Conservation (phyloP, 352 stramenopile species). For the Phytophthora parvispora region DNA sequence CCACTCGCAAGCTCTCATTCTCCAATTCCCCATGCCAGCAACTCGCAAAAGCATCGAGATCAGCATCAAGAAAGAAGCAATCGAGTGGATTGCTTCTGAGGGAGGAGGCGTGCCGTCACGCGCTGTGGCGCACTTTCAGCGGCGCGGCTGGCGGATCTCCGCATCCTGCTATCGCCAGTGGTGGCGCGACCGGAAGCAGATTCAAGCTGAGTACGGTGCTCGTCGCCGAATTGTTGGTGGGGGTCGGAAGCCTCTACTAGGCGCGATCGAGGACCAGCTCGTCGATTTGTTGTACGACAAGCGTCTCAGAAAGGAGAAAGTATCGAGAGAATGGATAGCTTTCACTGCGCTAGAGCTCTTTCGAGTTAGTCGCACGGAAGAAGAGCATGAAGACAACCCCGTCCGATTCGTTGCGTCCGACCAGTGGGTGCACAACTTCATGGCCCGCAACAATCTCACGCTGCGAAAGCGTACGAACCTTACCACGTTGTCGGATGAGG, state of each 20-base stretch:
- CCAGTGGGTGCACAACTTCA: constrained; percentile 12
- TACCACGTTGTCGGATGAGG: constrained; percentile 12
- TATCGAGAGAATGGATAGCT: constrained; percentile 8
- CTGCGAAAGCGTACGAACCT: constrained; percentile 13
- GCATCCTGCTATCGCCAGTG: constrained; percentile 4
- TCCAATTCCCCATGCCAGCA: no score
- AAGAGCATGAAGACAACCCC: constrained; percentile 9
- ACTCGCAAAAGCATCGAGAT: no score
- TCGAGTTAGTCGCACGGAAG: background rate
- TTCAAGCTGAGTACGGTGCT: background rate
- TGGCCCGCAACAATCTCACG: constrained; percentile 7
- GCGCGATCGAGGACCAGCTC: background rate
- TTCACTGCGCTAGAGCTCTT: background rate
- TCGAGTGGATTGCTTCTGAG: background rate
- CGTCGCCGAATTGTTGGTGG: constrained; percentile 2
- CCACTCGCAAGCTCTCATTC: no score
- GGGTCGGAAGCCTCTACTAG: background rate
- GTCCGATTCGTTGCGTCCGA: constrained; percentile 13
- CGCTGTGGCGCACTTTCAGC: constrained; percentile 3
- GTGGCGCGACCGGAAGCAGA: constrained; percentile 21
- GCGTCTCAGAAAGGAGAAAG: constrained; percentile 12
- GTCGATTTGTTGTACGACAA: constrained; percentile 9
- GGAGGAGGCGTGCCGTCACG: background rate
- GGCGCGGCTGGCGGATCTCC: background rate
- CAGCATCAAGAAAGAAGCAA: constrained; percentile 4